Conservation (phyloP, 257 asterid genomes). For the Leptodermis oblonga region DNA sequence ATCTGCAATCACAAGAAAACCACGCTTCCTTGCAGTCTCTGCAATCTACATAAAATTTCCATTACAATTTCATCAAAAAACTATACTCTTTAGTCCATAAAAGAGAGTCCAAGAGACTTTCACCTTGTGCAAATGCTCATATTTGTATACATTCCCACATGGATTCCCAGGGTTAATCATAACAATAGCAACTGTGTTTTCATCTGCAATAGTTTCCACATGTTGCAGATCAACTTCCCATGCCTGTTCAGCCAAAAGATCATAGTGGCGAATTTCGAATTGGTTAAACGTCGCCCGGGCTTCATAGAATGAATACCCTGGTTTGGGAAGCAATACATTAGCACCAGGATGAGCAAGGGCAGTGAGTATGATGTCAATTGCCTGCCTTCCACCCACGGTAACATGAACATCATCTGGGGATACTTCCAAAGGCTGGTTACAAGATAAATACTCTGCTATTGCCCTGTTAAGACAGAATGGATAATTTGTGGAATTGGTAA, state of each 20-base stretch:
- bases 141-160: slow-evolving; percentile 58
- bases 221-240: slow-evolving; percentile 70
- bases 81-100: neutral
- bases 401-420: slow-evolving; percentile 46
- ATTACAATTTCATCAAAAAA: slow-evolving; percentile 4
- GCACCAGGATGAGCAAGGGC: slow-evolving; percentile 62
- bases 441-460: slow-evolving; percentile 50
- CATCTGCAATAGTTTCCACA: slow-evolving; percentile 59
- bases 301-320: slow-evolving; percentile 61
- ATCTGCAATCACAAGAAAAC: slow-evolving; percentile 58
- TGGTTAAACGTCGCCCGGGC: slow-evolving; percentile 48
- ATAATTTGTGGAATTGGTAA: neutral
- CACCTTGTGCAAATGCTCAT: slow-evolving; percentile 60
- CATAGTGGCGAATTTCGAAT: slow-evolving; percentile 57
- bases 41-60: slow-evolving; percentile 41
- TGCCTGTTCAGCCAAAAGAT: slow-evolving; percentile 48
- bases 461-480: slow-evolving; percentile 35
- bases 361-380: slow-evolving; percentile 47
- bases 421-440: slow-evolving; percentile 38
- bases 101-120: neutral
- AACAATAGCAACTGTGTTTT: slow-evolving; percentile 63
- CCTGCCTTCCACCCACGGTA: slow-evolving; percentile 66
- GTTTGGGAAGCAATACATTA: slow-evolving; percentile 58
- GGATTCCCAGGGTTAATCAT: slow-evolving; percentile 77
- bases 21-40: slow-evolving; percentile 53